These are phyloP conservation scores for Fusarium liriodendri DNA, from an alignment of 2,329 filamentous ascomycete species.

Conservation along the genomic window DNA sequence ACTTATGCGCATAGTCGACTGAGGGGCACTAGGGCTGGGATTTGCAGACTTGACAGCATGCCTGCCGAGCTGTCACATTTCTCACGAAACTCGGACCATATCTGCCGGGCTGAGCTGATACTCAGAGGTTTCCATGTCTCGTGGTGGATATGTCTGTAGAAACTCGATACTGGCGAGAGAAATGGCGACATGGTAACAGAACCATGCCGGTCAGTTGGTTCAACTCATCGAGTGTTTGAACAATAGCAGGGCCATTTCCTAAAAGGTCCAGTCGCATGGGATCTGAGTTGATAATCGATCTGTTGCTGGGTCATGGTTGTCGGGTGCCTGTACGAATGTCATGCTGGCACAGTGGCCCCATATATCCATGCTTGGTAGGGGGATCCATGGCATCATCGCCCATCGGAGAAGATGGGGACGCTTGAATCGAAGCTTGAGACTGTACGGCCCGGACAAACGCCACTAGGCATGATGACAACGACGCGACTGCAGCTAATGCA, in stretches of 20 bases:
- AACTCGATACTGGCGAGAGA: background rate
- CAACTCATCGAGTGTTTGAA: background rate
- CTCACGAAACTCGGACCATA: background rate
- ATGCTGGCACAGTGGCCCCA: conserved; percentile 18
- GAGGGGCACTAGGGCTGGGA: background rate
- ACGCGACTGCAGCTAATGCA: conserved; percentile 39
- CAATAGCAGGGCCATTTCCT: background rate
- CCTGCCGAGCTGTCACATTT: background rate
- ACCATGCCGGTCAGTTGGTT: background rate
- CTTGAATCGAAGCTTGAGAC: conserved; percentile 32
- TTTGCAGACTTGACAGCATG: background rate
- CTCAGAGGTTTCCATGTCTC: background rate
- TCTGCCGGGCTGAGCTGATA: background rate
- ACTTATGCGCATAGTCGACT: background rate
- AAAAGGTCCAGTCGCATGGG: conserved; percentile 8
- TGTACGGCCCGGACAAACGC: conserved; percentile 32
- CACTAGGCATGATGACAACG: conserved; percentile 27
- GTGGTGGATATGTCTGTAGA: background rate
- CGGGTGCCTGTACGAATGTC: conserved; percentile 23
- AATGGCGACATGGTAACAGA: background rate
- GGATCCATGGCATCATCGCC: conserved; percentile 36
- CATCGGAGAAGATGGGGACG: conserved; percentile 31
- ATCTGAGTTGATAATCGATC: conserved; percentile 2
- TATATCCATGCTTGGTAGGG: conserved; percentile 14
- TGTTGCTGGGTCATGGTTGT: conserved; percentile 12